Percentiles rank a stretch among this genome's conserved stretches.
phyloP scores from a whole-genome alignment of 192 early-diverging fungal genomes.

The Gonapodya sp. region DNA sequence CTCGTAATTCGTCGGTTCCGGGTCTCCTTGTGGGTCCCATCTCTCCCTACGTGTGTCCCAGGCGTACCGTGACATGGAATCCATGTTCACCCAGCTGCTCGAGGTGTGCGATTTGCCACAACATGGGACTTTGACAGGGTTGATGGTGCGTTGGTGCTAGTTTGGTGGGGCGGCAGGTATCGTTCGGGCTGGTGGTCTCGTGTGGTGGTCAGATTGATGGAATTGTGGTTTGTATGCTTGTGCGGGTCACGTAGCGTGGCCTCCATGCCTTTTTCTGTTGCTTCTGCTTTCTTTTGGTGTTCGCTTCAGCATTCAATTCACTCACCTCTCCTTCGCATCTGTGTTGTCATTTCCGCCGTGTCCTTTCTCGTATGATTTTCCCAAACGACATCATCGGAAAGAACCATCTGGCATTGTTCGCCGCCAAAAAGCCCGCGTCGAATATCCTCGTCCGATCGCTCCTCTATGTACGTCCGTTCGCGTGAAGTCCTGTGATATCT shows the following conservation, averaged over 20 bases:
- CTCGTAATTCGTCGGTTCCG: no score
- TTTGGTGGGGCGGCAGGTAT: no score
- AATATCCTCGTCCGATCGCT: neutral
- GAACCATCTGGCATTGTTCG: neutral
- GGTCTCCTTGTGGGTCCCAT: no score
- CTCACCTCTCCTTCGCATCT: no score
- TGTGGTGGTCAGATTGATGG: no score
- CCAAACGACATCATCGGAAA: neutral
- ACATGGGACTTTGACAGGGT: neutral
- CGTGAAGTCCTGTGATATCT: no score
- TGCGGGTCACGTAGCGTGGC: neutral
- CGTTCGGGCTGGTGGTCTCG: no score
- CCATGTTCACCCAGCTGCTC: neutral
- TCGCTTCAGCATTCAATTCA: neutral
- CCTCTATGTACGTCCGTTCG: neutral
- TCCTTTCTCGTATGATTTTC: no score
- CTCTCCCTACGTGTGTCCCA: neutral
- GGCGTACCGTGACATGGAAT: neutral
- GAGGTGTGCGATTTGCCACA: neutral
- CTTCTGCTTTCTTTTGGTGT: neutral
- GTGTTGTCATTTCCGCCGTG: no score
- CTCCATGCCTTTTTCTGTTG: neutral
- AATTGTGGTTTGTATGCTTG: no score
- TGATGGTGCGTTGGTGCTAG: neutral
- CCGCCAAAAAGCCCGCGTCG: neutral